Base-by-base conservation (phyloP, 2,329 filamentous ascomycete genomes). In the Aciculosporium take region DNA sequence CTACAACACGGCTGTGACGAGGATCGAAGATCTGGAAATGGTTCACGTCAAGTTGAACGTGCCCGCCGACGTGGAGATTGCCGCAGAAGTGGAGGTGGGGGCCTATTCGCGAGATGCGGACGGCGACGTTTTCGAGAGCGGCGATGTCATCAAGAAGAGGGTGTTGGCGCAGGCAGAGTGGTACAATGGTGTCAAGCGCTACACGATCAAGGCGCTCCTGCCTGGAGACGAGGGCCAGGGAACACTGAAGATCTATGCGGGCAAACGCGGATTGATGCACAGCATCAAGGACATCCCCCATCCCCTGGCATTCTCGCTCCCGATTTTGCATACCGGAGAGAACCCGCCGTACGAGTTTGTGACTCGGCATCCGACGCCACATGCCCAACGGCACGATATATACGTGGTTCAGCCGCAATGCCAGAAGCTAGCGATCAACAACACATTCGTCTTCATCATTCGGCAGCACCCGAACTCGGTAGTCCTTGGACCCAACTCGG, bases 371-470 rank as follows among this genome's bases (percentile, higher is more conserved):
- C 93, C 93, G 7, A 98, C 91, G 3, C 91, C 91, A 7, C 91
- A 98, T 59, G 91, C 91, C n/a, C 87, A 94, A 56, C 78, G 89
- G 32, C 88, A 98, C 60, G 91, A 98, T 57, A 79, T 98, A 44
- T 98, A 98, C 60, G 84, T 98, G 48, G 84, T 88, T 34, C 91
- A 96, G 56, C 91, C 93, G 1, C 93, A 98, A 60, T 98, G 91
- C 58, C 74, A 81, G 49, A 77, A 80, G 21, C 69, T 98, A 23
- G 88, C 86, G 1, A 70, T 94, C 42, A 95, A 96, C 66, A 96
- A 98, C 58, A 98, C 91, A 0, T 98, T 95, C 56, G 89, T 98
- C 23, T 98, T 98, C 60, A 84, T 84, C 40, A 83, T 98, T 46
- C 84, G 91, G 35, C 91, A 98, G 56, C 88, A 98, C 56, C 84